These are phyloP conservation scores for Coemansia sp. DNA, from an alignment of 192 early-diverging fungal species.

Conservation along the genomic window DNA sequence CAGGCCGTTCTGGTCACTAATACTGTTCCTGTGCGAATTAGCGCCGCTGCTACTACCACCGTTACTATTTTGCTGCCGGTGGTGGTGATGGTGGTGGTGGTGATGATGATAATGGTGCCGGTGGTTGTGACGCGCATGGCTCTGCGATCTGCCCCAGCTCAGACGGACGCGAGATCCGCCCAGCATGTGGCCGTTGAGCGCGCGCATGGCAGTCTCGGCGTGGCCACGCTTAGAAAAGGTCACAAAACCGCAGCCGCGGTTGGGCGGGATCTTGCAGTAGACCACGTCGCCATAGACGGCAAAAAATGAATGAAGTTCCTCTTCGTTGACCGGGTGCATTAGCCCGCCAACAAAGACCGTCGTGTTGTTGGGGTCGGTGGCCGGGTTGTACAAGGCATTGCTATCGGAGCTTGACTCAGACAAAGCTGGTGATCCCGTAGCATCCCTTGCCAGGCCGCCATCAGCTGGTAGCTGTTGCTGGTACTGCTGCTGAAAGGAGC, in stretches of 20 bases:
- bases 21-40: conserved; percentile 44
- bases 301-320: conserved; percentile 83
- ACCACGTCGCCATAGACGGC: conserved; percentile 86
- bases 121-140: conserved; percentile 52
- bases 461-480: conserved; percentile 3
- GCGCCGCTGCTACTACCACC: conserved; percentile 39
- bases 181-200: conserved; percentile 87
- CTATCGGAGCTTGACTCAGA: conserved; percentile 41
- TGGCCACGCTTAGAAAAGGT: conserved; percentile 78
- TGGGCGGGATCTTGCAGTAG: conserved; percentile 92
- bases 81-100: conserved; percentile 33
- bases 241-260: conserved; percentile 96
- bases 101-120: conserved; percentile 37
- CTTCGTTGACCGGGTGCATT: conserved; percentile 77
- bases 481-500: conserved; percentile 16
- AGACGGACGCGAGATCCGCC: conserved; percentile 70
- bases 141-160: conserved; percentile 69
- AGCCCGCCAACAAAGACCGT: conserved; percentile 98
- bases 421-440: conserved; percentile 29
- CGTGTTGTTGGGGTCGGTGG: conserved; percentile 84
- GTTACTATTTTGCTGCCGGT: conserved; percentile 30
- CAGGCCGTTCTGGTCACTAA: conserved; percentile 41
- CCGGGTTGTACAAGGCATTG: conserved; percentile 47
- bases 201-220: conserved; percentile 88
- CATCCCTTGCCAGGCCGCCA: conserved; percentile 18